Conservation (phyloP, 108 stramenopile species). For the Skeletonema tropicum region DNA sequence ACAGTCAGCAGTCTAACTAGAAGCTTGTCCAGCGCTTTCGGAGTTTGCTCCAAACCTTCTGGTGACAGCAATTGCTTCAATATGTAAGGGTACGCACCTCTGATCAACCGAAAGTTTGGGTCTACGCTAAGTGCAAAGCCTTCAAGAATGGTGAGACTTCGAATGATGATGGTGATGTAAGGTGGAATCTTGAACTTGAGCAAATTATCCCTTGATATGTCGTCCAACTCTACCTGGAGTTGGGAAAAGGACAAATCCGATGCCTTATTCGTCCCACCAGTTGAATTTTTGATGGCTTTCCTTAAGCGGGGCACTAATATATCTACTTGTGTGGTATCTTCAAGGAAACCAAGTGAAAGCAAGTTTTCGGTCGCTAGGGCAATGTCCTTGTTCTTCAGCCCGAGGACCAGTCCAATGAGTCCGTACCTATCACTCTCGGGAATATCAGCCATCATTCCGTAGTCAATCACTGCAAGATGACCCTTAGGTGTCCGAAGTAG, state of each 20-base stretch:
- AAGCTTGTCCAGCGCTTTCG: constrained; percentile 70
- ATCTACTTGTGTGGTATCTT: constrained; percentile 84
- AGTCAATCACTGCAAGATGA: constrained; percentile 86
- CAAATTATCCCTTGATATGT: constrained; percentile 77
- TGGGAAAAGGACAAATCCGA: constrained; percentile 87
- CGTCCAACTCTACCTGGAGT: constrained; percentile 83
- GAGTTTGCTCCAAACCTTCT: constrained; percentile 58
- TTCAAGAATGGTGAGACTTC: constrained; percentile 90
- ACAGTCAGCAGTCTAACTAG: constrained; percentile 74
- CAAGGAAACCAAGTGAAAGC: constrained; percentile 85
- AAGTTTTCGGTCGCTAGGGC: constrained; percentile 85
- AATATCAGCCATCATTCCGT: constrained; percentile 96
- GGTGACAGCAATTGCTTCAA: constrained; percentile 71
- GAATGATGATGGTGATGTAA: constrained; percentile 90
- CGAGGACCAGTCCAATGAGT: constrained; percentile 87
- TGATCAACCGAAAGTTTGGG: constrained; percentile 86
- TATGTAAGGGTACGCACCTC: constrained; percentile 95
- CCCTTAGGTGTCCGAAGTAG: constrained; percentile 77
- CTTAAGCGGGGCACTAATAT: constrained; percentile 80
- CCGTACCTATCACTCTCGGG: constrained; percentile 91
- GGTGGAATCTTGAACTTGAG: constrained; percentile 87
- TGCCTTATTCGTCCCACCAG: constrained; percentile 88
- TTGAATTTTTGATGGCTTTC: constrained; percentile 76
- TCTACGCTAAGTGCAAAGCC: constrained; percentile 90
- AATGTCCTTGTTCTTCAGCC: constrained; percentile 87